Base-by-base conservation (phyloP, 1,284 basidiomycete species). In the Cryptococcus wingfieldii region DNA sequence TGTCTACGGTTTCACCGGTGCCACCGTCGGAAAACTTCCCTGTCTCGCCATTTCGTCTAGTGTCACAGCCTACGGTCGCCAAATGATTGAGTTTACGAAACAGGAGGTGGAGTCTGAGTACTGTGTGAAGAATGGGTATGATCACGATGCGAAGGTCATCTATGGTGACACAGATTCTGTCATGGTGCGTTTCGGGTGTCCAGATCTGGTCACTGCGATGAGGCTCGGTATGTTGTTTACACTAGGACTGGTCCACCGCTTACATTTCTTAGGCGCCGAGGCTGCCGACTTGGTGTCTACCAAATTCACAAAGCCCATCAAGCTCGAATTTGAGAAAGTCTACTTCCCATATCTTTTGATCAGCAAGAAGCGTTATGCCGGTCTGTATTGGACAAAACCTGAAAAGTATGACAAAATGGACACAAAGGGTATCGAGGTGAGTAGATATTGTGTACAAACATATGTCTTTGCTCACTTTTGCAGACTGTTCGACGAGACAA, bases 351-450 rank as follows among this genome's bases (percentile, higher is more conserved):
- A 97, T 72, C 78, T 98, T 51, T 84, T 98, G 41, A 98, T 98
- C 76, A 96, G 81, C 81, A 98, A 97, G 78, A 98, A 98, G 77
- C 85, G 94, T 37, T 98, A 98, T 76, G 93, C 94, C 3, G 94
- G 93, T 4, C 77, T 96, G 55, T 96, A 98, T 70, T 97, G 94
- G 94, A 97, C 93, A 1, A 86, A 84, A 61, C 80, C 86, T 7
- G 92, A 96, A 46, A 94, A 91, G 74, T 93, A 89, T 65, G 94
- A 98, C 76, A 97, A 97, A 79, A 96, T 97, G 94, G 93, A 98
- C 67, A 88, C 94, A 1, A 98, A 98, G 77, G 93, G 93, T 67
- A 97, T 98, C 58, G 93, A 98, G 83, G 92, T 92, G 57, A 31
- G 84, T 55, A 34, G n/a, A 16, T 27, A 28, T 27, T 28, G 47